These are phyloP conservation scores for Oryza rufipogon DNA, from an alignment of 176 grass and related monocot species.

Conservation along the genomic window DNA sequence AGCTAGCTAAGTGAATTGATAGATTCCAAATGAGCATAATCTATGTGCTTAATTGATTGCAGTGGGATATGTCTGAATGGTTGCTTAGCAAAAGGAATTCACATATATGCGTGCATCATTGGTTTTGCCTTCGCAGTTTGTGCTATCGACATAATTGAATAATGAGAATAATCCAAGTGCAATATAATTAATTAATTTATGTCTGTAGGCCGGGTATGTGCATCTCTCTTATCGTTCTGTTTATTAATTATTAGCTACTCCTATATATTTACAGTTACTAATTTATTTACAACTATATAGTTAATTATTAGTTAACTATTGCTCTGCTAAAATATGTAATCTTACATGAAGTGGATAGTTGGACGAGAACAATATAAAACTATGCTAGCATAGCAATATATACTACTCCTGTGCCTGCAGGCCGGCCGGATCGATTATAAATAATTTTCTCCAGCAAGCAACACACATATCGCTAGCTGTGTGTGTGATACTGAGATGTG, in stretches of 20 bases:
- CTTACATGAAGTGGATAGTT: conserved; percentile 14
- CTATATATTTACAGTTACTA: conserved; percentile 18
- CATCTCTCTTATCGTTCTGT: conserved; percentile 1
- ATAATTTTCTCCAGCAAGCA: conserved; percentile 29
- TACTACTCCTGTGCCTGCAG: conserved; percentile 8
- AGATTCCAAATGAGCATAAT: conserved; percentile 34
- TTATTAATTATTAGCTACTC: background rate
- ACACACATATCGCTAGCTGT: background rate
- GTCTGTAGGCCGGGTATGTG: background rate
- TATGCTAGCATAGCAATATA: background rate
- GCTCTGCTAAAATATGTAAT: background rate
- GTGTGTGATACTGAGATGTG: background rate
- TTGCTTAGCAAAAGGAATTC: conserved; percentile 28
- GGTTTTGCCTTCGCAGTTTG: conserved; percentile 12
- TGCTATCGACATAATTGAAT: conserved; percentile 11
- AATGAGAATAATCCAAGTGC: background rate
- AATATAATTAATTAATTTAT: background rate
- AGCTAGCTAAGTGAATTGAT: conserved; percentile 31
- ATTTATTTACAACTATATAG: background rate
- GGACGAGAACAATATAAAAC: background rate
- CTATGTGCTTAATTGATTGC: conserved; percentile 20
- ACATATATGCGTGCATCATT: background rate
- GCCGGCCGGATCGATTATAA: conserved; percentile 6
- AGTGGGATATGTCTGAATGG: conserved; percentile 17
- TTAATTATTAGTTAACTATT: conserved; percentile 6